Base-by-base conservation (phyloP, 2,329 filamentous ascomycete species). In the Ilyonectria mors-panacis region DNA sequence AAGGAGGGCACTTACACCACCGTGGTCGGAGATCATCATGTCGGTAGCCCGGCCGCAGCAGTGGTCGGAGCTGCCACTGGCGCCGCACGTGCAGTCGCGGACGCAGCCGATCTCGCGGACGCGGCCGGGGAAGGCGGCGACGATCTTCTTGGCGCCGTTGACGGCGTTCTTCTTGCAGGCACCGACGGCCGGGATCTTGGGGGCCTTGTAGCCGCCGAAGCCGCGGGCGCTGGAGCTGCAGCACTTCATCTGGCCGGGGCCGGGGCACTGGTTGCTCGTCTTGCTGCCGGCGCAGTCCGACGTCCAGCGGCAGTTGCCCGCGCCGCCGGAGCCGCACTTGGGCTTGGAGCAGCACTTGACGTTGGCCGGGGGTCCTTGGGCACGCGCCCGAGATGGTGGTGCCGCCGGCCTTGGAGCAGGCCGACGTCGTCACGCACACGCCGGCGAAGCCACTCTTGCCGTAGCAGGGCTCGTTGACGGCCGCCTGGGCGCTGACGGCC, bases 331-430 rank as follows among this genome's bases (percentile, higher is more conserved):
- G 47, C 73, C 73, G 68, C 83, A 85, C 2, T 66, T 58, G 4
- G 81, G 66, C 67, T 84, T 84, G 70, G 77, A 80, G 76, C 83
- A 85, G 78, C 82, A 85, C 64, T 80, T 79, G 58, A 85, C 74
- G 73, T 80, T 71, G 63, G 73, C 70, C 2, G 78, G 67, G 66
- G 67, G 66, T 83, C 81, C 21, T 74, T 69, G 6, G 82, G 68
- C 83, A 85, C 35, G 77, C 79, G 19, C 80, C 79, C 33, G 73
- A 70, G 66, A 81, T 78, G 63, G 78, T 78, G 57, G 76, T 80
- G 45, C 83, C 83, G 62, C 82, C 82, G 17, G 67, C 65, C 2
- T 75, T 65, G 17, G 75, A 70, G 77, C 84, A 85, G 26, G 74
- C 66, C 5, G 77, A 62, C 3, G 77, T 78, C 30, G 78, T 74